Conservation (phyloP, 2,329 filamentous ascomycete genomes). For the Mariannaea sp. region DNA sequence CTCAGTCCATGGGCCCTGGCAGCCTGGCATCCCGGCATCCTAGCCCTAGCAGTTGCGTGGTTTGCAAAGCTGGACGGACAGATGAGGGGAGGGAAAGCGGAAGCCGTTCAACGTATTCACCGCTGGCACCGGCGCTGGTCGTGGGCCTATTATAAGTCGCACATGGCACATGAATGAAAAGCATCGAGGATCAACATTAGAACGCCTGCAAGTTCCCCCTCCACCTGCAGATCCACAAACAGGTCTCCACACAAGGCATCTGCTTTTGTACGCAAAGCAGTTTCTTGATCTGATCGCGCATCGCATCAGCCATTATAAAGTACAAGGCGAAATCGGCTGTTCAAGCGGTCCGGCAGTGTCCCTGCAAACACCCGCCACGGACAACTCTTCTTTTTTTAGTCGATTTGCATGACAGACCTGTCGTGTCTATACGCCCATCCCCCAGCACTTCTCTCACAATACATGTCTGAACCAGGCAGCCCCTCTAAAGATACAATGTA, state of each 20-base stretch:
- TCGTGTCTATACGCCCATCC: background rate
- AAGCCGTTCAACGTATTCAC: conserved; percentile 6
- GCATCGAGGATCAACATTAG: conserved; percentile 2
- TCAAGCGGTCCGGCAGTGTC: background rate
- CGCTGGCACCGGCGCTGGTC: conserved; percentile 9
- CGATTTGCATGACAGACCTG: conserved; percentile 4
- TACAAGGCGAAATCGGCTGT: background rate
- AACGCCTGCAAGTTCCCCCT: background rate
- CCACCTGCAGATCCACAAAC: conserved; percentile 6
- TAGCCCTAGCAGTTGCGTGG: conserved; percentile 24
- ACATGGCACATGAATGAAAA: conserved; percentile 1
- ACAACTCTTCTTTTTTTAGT: background rate
- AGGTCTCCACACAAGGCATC: conserved; percentile 4
- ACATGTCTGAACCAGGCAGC: conserved; percentile 13
- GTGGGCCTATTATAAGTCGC: conserved; percentile 1
- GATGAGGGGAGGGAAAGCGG: background rate
- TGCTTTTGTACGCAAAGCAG: background rate
- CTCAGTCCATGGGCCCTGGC: conserved; percentile 29
- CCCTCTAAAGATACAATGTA: conserved; percentile 16
- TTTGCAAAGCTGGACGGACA: conserved; percentile 5
- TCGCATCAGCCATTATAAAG: background rate
- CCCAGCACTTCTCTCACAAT: conserved; percentile 19
- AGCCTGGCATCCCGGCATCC: conserved; percentile 30
- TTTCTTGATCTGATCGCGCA: conserved; percentile 2
- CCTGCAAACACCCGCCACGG: background rate